Evolutionary conservation across 2,329 filamentous ascomycete species (phyloP).

Genomic region (Penicillium sclerotiorum): DNA sequence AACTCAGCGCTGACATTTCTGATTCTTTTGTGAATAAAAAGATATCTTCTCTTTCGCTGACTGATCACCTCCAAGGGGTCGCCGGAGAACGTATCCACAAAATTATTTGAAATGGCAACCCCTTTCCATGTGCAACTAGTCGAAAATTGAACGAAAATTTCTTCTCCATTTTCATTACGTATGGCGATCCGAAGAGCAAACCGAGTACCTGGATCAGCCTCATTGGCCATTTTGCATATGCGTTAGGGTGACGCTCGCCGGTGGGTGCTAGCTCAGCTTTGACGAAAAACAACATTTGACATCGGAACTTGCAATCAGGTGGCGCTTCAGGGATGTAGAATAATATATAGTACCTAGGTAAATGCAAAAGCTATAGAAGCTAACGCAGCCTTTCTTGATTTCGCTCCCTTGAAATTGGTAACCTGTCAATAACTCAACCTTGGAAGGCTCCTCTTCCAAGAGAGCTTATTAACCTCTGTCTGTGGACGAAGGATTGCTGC

Average conservation of each 20-base stretch:
- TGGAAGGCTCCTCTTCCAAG: neutral
- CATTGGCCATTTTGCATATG: neutral
- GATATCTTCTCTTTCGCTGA: neutral
- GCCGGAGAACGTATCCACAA: slow-evolving; percentile 1
- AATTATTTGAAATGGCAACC: slow-evolving; percentile 1
- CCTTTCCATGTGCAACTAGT: neutral
- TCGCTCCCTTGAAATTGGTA: slow-evolving; percentile 4
- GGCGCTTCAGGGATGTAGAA: slow-evolving; percentile 4
- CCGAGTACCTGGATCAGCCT: neutral
- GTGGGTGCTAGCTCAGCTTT: slow-evolving; percentile 1
- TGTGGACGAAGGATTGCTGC: neutral
- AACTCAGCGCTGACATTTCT: neutral
- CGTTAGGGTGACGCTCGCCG: neutral
- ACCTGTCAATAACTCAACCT: neutral
- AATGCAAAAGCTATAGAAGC: slow-evolving; percentile 6
- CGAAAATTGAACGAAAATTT: neutral
- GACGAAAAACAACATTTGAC: slow-evolving; percentile 3
- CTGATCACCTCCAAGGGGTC: neutral
- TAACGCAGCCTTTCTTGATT: neutral
- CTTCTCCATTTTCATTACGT: neutral
- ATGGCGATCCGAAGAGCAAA: slow-evolving; percentile 1
- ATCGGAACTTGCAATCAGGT: neutral
- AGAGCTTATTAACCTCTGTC: neutral
- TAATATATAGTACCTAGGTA: neutral
- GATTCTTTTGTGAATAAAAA: neutral